These are phyloP conservation scores for Cicer bijugum DNA, from an alignment of 306 rosid genomes.

Conservation along the genomic window DNA sequence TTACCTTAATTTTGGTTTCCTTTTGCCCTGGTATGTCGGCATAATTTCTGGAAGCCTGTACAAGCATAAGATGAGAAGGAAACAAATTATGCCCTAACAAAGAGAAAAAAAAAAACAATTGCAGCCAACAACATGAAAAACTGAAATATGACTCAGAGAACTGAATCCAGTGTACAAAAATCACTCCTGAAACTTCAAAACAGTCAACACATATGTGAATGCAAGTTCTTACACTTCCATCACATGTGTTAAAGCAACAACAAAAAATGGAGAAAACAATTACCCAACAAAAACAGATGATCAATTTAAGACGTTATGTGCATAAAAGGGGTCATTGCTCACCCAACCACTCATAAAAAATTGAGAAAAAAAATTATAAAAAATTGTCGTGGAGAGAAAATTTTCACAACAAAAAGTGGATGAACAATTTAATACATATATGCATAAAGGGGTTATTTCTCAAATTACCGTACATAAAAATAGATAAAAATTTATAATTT, in stretches of 20 bases:
- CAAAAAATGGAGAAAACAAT: not conserved
- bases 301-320: not conserved
- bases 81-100: conserved; percentile 3
- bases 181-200: not conserved
- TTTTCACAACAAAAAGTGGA: not conserved
- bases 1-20: conserved; percentile 73
- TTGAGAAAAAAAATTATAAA: not conserved
- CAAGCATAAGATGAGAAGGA: conserved; percentile 42
- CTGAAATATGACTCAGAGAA: not conserved
- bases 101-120: not conserved
- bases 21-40: conserved; percentile 60
- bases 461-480: not conserved
- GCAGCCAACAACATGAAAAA: conserved; percentile 22
- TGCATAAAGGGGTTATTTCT: not conserved
- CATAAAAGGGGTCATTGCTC: not conserved
- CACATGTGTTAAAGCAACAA: conserved; percentile 5
- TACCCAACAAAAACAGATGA: not conserved
- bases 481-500: too few species aligned
- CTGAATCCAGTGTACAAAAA: not conserved
- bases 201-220: not conserved
- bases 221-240: conserved; percentile 21
- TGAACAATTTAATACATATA: not conserved
- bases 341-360: not conserved
- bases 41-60: conserved; percentile 70
- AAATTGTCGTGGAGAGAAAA: not conserved